Base-by-base conservation (phyloP, 371 early-diverging fungal genomes). In the Circinella umbellata region DNA sequence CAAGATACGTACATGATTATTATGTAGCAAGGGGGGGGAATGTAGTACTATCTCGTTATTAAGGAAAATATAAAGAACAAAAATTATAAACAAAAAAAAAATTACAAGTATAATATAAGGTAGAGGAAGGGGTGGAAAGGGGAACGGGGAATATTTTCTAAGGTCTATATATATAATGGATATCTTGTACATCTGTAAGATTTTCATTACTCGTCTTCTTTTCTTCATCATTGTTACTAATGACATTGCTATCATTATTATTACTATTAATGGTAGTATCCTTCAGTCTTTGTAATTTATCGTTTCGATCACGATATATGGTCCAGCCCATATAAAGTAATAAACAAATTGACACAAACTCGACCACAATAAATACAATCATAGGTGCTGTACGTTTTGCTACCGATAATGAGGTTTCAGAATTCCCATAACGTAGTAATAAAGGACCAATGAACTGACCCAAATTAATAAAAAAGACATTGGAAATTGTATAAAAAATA, bases 131-230 rank as follows among this genome's bases (percentile, higher is more conserved):
- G 27, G n/a, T n/a, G n/a, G n/a, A n/a, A n/a, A 27, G 27, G 27
- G 27, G 27, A 27, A 27, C 0, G 27, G 27, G 27, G 27, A 42
- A 42, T 42, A 42, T 42, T 18, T 59, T 14, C 67, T 74, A 82
- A 11, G 73, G 63, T 8, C 75, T 69, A 54, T 82, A 82, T 35
- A 79, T 64, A 64, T 79, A 79, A 46, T 73, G 76, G 48, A 72
- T 76, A 61, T 82, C 82, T 55, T 82, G 72, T 15, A 57, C 72
- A 69, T 82, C 80, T 20, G 78, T 82, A 20, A 79, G 66, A 69
- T 82, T 79, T 27, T 60, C 60, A 20, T 57, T 17, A 17, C 48
- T 48, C 48, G 48, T 18, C 59, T 48, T 53, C 53, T 15, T 53
- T 53, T 6, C 14, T 53, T n/a, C 53, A 8, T n/a, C 20, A 15